These are phyloP conservation scores for Hemileccinum rubropunctum DNA, from an alignment of 768 basidiomycete species.

Conservation along the genomic window DNA sequence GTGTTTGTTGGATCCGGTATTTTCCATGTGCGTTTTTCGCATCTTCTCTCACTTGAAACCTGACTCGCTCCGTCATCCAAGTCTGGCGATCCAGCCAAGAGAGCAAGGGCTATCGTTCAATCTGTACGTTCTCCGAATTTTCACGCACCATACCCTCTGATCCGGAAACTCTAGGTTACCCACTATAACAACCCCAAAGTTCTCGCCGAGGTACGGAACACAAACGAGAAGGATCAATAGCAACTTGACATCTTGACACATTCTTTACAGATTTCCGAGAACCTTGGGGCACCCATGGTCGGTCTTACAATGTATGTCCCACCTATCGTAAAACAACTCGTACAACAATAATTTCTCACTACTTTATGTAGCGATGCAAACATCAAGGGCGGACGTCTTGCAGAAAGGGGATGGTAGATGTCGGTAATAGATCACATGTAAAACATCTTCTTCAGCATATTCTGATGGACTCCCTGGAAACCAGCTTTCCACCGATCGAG, in stretches of 20 bases:
- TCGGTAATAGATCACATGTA: conserved; percentile 28
- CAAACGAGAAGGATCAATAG: neutral
- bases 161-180: conserved; percentile 55
- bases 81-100: conserved; percentile 91
- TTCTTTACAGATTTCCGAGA: conserved; percentile 74
- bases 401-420: conserved; percentile 56
- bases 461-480: conserved; percentile 31
- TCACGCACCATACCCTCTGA: conserved; percentile 2
- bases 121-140: conserved; percentile 52
- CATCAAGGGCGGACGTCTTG: conserved; percentile 68
- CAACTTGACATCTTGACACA: conserved; percentile 31
- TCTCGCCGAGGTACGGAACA: conserved; percentile 69
- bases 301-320: conserved; percentile 78
- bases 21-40: conserved; percentile 68
- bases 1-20: conserved; percentile 99
- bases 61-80: conserved; percentile 30
- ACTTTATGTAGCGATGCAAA: conserved; percentile 52
- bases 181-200: conserved; percentile 94
- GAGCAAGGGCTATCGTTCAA: conserved; percentile 94
- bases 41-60: neutral
- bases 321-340: neutral
- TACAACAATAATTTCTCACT: neutral
- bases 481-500: conserved; percentile 33
- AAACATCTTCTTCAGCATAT: conserved; percentile 30
- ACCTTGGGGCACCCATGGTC: conserved; percentile 91